These are phyloP conservation scores for Volvariella surrecta DNA, from an alignment of 1,284 basidiomycete genomes.

Conservation along the genomic window DNA sequence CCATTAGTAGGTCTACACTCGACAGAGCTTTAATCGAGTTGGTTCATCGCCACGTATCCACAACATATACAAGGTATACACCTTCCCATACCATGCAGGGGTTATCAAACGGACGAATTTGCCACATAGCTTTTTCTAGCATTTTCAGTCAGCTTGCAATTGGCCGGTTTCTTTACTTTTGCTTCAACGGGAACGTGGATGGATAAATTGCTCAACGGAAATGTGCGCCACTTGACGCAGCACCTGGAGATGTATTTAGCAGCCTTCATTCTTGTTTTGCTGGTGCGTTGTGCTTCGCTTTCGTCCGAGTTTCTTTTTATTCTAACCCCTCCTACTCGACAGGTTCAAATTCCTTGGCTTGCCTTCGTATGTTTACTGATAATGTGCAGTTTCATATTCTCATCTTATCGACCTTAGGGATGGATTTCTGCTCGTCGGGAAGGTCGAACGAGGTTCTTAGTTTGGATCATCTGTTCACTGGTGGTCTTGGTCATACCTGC, in stretches of 20 bases:
- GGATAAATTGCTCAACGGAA: conserved; percentile 33
- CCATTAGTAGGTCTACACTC: too few species aligned
- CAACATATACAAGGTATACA: conserved; percentile 35
- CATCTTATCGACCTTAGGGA: conserved; percentile 25
- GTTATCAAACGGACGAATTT: background rate
- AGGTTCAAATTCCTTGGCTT: conserved; percentile 33
- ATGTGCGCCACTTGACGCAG: conserved; percentile 21
- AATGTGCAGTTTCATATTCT: background rate
- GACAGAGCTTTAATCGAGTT: conserved; percentile 40
- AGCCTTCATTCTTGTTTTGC: conserved; percentile 29
- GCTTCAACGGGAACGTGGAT: conserved; percentile 43
- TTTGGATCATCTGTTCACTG: conserved; percentile 34
- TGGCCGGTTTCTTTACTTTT: conserved; percentile 43
- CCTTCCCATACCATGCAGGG: background rate
- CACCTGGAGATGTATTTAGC: conserved; percentile 30
- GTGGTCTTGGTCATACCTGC: conserved; percentile 31
- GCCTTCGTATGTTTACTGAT: conserved; percentile 23
- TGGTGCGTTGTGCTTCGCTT: conserved; percentile 21
- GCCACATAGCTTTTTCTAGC: conserved; percentile 33
- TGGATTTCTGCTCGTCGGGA: conserved; percentile 41
- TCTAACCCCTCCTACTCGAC: conserved; percentile 1
- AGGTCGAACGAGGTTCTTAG: conserved; percentile 27
- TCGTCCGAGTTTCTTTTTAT: background rate
- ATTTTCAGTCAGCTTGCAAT: conserved; percentile 40
- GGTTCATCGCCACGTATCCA: conserved; percentile 37